Conservation (phyloP, 257 asterid species). For the Schizonepeta tenuifolia region DNA sequence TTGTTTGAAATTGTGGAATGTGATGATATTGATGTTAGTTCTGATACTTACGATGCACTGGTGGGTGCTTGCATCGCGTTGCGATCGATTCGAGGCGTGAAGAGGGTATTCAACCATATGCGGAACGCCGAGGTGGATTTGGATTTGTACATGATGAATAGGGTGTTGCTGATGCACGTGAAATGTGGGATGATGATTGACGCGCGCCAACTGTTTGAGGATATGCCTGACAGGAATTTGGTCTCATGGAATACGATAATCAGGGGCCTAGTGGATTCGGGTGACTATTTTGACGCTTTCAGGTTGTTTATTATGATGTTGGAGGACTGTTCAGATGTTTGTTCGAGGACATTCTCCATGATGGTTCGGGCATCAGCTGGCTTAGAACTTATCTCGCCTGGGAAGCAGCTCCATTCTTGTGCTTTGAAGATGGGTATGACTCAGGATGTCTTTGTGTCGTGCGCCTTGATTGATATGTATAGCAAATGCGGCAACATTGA, state of each 20-base stretch:
- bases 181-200: slow-evolving; percentile 87
- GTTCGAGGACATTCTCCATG: slow-evolving; percentile 52
- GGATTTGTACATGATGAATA: slow-evolving; percentile 75
- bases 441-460: slow-evolving; percentile 60
- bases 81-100: slow-evolving; percentile 69
- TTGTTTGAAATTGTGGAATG: slow-evolving; percentile 71
- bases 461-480: slow-evolving; percentile 85
- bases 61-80: slow-evolving; percentile 72
- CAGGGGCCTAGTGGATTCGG: slow-evolving; percentile 70
- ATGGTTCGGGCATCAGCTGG: slow-evolving; percentile 81
- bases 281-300: slow-evolving; percentile 66
- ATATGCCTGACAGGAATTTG: slow-evolving; percentile 63
- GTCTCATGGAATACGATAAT: slow-evolving; percentile 79
- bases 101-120: slow-evolving; percentile 61
- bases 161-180: slow-evolving; percentile 72
- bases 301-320: slow-evolving; percentile 63
- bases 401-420: slow-evolving; percentile 71
- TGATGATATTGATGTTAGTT: slow-evolving; percentile 40
- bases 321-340: slow-evolving; percentile 53
- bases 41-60: slow-evolving; percentile 72
- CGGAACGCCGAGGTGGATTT: slow-evolving; percentile 46
- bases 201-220: slow-evolving; percentile 69
- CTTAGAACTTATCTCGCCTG: slow-evolving; percentile 65
- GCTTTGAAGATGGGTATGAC: slow-evolving; percentile 61
- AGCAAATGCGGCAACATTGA: slow-evolving; percentile 81